phyloP scores from a whole-genome alignment of 306 rosid genomes.

The Trichosanthes cucumerina region DNA sequence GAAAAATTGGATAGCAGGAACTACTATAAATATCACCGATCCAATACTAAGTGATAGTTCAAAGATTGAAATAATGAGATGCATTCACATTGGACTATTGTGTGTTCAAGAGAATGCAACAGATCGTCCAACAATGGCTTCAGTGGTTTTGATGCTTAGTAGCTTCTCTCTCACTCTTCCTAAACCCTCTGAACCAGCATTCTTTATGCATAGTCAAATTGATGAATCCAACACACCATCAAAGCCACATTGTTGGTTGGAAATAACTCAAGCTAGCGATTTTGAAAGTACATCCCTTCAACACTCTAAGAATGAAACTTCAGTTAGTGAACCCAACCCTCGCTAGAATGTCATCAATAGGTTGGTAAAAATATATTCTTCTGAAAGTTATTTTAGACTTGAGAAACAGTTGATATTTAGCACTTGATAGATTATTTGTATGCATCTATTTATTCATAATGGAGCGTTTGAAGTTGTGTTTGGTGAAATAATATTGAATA shows the following conservation, averaged over 20 bases:
- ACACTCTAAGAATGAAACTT: not conserved
- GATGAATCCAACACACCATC: not conserved
- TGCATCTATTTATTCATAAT: too few species aligned
- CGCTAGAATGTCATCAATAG: not conserved
- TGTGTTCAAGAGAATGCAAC: constrained; percentile 21
- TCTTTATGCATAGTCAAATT: not conserved
- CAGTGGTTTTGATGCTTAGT: constrained; percentile 19
- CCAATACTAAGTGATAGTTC: not conserved
- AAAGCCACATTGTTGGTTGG: not conserved
- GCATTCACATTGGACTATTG: constrained; percentile 19
- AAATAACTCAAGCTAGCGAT: not conserved
- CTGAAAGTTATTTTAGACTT: not conserved
- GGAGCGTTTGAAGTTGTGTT: too few species aligned
- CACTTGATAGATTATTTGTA: too few species aligned
- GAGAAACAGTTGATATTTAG: too few species aligned
- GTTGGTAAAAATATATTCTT: not conserved
- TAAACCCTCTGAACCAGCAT: constrained; percentile 5
- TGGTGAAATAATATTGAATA: too few species aligned
- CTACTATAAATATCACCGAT: not conserved
- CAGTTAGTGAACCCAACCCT: not conserved
- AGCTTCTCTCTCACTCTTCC: not conserved
- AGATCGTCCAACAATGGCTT: constrained; percentile 22
- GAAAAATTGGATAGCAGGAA: not conserved
- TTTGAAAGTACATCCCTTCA: not conserved
- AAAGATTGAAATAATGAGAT: constrained; percentile 1